A percentile compares a stretch with the other conserved stretches of the same genome.
These are phyloP conservation scores for Dictyostelium capitatum DNA, from an alignment of 78 protist genomes.

Conservation along the genomic window DNA sequence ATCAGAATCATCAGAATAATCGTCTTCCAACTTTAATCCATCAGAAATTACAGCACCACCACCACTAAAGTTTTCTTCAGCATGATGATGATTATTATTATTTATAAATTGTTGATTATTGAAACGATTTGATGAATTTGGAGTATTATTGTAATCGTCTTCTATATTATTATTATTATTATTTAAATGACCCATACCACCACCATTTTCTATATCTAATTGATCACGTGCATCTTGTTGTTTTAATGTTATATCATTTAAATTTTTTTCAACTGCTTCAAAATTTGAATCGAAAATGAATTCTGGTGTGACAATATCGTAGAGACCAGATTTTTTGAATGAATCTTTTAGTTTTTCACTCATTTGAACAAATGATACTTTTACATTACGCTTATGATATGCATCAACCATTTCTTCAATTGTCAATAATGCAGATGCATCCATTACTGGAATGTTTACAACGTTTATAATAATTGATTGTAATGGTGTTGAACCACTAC, in stretches of 20 bases:
- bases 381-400: conserved; percentile 59
- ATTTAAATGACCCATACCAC: background rate
- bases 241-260: too few species aligned
- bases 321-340: conserved; percentile 69
- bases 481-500: conserved; percentile 60
- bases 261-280: conserved; percentile 43
- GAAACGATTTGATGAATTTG: background rate
- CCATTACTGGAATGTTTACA: conserved; percentile 74
- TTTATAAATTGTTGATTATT: background rate
- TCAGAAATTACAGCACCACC: conserved; percentile 62
- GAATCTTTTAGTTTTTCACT: conserved; percentile 69
- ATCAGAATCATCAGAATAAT: conserved; percentile 68
- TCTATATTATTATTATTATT: conserved; percentile 19
- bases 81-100: background rate
- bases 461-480: conserved; percentile 78
- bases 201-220: too few species aligned
- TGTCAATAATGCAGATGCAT: conserved; percentile 69
- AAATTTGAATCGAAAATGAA: conserved; percentile 59
- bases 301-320: conserved; percentile 69
- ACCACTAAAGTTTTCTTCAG: background rate
- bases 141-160: conserved; percentile 7
- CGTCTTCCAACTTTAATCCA: conserved; percentile 65
- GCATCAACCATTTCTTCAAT: conserved; percentile 79
- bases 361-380: conserved; percentile 75
- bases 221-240: too few species aligned